Evolutionary conservation across 73 alveolate species (phyloP), one percentile per base, ranked within the genome.

Genomic region (Uronychia setigera): DNA sequence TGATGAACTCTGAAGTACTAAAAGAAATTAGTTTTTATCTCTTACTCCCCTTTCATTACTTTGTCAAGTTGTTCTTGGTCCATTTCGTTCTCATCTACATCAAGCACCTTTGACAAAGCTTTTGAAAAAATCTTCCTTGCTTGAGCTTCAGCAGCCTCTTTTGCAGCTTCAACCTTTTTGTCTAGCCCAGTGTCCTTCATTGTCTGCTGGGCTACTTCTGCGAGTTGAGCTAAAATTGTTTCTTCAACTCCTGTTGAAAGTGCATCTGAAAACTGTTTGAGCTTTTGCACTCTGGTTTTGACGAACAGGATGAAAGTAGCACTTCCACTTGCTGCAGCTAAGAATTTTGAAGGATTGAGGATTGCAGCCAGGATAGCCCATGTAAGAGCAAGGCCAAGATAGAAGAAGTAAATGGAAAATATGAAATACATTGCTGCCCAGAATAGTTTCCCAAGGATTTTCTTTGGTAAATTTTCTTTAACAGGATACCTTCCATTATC

Each of bases 351-450:
- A 1, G 89, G 89, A 35, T 82, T 82, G 76, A 82, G 58, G 31
- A 82, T 31, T 9, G 89, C 80, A 0, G 82, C 82, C n/a, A 82
- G 78, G 58, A 82, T 74, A 0, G 78, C 30, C 83, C 83, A 82
- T 27, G 74, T 80, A 1, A 82, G 59, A 27, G 74, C 31, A 26
- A 82, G 57, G 25, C 67, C 34, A 0, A 35, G n/a, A 59, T 74
- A 82, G 25, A 75, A 1, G 0, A 28, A 26, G 59, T 82, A 82
- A 35, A 82, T 0, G n/a, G 59, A 46, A 25, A 82, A 25, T 26
- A 74, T 30, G 57, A 82, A 5, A 11, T 19, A 1, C 26, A 82
- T 27, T 58, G n/a, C 1, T 25, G 27, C 35, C 79, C 82, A 60
- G 59, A 82, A 82, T 60, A 46, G n/a, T 1, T 1, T 11, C 0